phyloP scores from a whole-genome alignment of 2,329 filamentous ascomycete genomes.

The Colletotrichum zoysiae region DNA sequence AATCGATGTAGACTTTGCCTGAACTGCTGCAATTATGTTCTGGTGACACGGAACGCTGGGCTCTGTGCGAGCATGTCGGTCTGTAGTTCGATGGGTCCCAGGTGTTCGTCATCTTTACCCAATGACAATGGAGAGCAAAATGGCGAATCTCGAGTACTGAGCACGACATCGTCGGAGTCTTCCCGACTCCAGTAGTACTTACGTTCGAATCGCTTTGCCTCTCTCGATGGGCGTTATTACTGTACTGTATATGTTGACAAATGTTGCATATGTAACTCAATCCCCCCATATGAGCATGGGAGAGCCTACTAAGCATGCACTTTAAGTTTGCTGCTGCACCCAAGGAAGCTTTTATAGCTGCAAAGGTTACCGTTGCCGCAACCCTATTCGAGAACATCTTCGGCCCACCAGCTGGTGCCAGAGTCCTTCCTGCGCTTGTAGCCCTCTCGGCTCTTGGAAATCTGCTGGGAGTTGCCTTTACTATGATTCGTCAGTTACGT shows the following conservation, averaged over 20 bases:
- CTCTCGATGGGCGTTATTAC: too few species aligned
- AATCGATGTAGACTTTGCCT: not conserved
- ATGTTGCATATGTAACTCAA: too few species aligned
- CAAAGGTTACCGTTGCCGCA: constrained; percentile 37
- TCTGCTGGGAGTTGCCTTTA: constrained; percentile 35
- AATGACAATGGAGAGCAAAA: not conserved
- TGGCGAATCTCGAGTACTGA: constrained; percentile 22
- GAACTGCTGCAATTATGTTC: not conserved
- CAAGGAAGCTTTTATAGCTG: constrained; percentile 37
- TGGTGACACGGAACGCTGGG: not conserved
- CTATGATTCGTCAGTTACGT: constrained; percentile 27
- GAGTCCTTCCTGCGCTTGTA: constrained; percentile 27
- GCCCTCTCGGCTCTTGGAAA: constrained; percentile 36
- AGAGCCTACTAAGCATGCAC: too few species aligned
- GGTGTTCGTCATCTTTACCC: not conserved
- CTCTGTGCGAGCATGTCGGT: not conserved
- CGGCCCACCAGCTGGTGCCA: constrained; percentile 29
- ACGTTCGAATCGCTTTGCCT: not conserved
- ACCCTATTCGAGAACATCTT: constrained; percentile 39
- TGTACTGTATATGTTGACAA: too few species aligned
- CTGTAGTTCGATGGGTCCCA: constrained; percentile 1
- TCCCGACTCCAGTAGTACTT: not conserved
- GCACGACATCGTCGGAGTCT: constrained; percentile 33
- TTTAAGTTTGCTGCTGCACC: constrained; percentile 34
- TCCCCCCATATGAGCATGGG: too few species aligned